Conservation (phyloP, 441 rosid species). For the Brassica hybrid region DNA sequence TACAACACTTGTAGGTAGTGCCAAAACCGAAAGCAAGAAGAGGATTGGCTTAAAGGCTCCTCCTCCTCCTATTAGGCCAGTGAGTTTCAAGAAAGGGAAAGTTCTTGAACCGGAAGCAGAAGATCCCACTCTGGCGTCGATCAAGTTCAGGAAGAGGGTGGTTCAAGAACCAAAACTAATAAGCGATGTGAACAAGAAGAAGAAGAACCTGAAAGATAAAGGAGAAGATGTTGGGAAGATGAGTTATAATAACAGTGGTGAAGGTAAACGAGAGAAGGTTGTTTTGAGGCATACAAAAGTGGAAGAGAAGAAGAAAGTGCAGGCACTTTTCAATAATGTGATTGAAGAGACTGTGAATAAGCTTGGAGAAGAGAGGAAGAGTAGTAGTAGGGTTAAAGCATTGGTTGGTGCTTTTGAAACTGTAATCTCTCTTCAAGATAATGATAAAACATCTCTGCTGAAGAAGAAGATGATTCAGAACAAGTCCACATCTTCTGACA, state of each 20-base stretch:
- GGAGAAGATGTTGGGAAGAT: constrained; percentile 30
- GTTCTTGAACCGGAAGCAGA: constrained; percentile 61
- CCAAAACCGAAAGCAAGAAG: constrained; percentile 33
- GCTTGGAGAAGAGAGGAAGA: constrained; percentile 77
- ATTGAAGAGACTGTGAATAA: constrained; percentile 92
- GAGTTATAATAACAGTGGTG: constrained; percentile 27
- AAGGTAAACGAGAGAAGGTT: constrained; percentile 53
- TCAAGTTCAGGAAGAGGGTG: constrained; percentile 68
- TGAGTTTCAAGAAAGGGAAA: constrained; percentile 75
- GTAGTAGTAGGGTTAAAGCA: constrained; percentile 94
- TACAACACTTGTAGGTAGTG: not conserved
- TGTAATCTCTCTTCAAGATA: constrained; percentile 88
- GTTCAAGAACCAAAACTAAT: constrained; percentile 47
- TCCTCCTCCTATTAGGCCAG: constrained; percentile 29
- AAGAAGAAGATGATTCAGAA: constrained; percentile 34
- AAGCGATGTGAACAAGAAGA: constrained; percentile 36
- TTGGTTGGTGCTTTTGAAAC: constrained; percentile 97
- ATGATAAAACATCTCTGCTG: constrained; percentile 44
- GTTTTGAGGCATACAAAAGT: constrained; percentile 76
- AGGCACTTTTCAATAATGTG: constrained; percentile 68
- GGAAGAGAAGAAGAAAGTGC: constrained; percentile 64
- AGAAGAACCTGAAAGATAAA: constrained; percentile 39
- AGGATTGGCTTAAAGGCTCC: constrained; percentile 39
- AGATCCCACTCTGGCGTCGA: constrained; percentile 54
- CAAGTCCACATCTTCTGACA: constrained; percentile 15